These are phyloP conservation scores for Xylariaceae sp. DNA, from an alignment of 2,329 filamentous ascomycete species.

Conservation along the genomic window DNA sequence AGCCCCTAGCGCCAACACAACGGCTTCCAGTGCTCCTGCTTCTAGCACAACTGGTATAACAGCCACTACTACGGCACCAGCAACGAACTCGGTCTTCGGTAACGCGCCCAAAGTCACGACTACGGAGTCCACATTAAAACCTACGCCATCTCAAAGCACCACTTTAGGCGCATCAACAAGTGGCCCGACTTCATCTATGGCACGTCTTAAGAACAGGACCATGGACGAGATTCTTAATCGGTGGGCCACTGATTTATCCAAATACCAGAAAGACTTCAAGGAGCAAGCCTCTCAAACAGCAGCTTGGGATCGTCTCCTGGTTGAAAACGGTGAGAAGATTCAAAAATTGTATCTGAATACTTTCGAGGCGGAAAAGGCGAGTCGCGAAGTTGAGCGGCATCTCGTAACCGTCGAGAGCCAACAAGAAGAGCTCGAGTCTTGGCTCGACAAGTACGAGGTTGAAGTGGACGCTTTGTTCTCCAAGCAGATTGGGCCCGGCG, in stretches of 20 bases:
- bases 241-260: conserved; percentile 93
- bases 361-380: conserved; percentile 91
- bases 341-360: conserved; percentile 91
- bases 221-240: conserved; percentile 99
- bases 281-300: conserved; percentile 86
- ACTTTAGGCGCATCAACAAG: conserved; percentile 74
- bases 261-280: conserved; percentile 97
- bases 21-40: conserved; percentile 36
- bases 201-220: conserved; percentile 94
- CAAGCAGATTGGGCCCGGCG: conserved; percentile 76
- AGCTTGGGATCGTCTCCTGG: conserved; percentile 87
- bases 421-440: conserved; percentile 86
- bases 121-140: conserved; percentile 37
- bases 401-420: conserved; percentile 87
- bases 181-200: conserved; percentile 82
- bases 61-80: conserved; percentile 41
- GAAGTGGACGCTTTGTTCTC: conserved; percentile 90
- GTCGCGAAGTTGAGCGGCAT: conserved; percentile 91
- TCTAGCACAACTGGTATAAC: conserved; percentile 33
- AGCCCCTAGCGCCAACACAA: conserved; percentile 33
- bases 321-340: conserved; percentile 94
- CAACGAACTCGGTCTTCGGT: conserved; percentile 40
- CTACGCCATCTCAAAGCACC: conserved; percentile 32
- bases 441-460: conserved; percentile 88
- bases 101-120: conserved; percentile 40